Base-by-base conservation (phyloP, 140 eudicot species). In the Cichorium intybus region DNA sequence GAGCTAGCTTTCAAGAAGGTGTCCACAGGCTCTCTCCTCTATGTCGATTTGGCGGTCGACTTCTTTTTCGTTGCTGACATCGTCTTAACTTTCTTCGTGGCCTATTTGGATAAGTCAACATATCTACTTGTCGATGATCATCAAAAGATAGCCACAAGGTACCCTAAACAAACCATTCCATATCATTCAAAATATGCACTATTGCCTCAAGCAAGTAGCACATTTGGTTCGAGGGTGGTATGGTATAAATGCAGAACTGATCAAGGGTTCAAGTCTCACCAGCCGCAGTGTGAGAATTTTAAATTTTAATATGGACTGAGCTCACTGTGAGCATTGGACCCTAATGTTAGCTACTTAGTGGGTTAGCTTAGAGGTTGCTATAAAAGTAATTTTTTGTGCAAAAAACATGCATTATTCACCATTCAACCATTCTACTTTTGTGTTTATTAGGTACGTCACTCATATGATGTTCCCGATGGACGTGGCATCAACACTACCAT, bases 401-500 rank as follows among this genome's bases (percentile, higher is more conserved):
- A 16, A 47, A 47, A 60, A 37, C 41, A 49, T 22, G 16, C 39
- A 29, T 50, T 45, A 1, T 43, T 15, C 7, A 7, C 7, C 20
- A 43, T 43, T 43, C 18, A 14, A 76, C 16, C 3, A 31, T 56
- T 61, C 63, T 24, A 35, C 37, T 27, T 62, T 28, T 43, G 22
- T 74, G 18, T 3, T 54, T 68, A 59, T 61, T 59, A 87, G 90
- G 76, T 91, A 91, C 21, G 80, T 83, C 29, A 66, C 79, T 10
- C 87, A 75, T 67, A 74, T 87, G 64, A 61, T 88, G 95, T 82
- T 91, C 70, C 83, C 84, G 16, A 76, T 91, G 86, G 97, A 91
- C 24, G 81, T 87, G n/a, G 88, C 94, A 51, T 91, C 97, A 4
- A 87, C 96, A 6, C 72, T 91, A 17, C 97, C 97, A 24, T 85